Evolutionary conservation across 495 filamentous ascomycete species (phyloP).

Genomic region (Hypoxylon subgilvum): DNA sequence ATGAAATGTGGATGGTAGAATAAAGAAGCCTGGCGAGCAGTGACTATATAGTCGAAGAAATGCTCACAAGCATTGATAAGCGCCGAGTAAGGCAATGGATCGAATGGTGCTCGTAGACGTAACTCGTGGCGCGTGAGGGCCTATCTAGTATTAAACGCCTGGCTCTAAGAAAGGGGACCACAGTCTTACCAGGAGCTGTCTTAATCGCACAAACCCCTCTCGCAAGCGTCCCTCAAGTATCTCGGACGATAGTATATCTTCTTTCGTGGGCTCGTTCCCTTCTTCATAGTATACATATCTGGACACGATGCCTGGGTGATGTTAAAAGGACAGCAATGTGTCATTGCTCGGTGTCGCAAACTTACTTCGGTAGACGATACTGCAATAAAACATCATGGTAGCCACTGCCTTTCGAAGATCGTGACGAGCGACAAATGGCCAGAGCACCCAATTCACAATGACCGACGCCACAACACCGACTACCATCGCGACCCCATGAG

Average conservation of each 20-base stretch:
- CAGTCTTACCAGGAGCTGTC: slow-evolving; percentile 56
- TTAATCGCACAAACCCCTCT: slow-evolving; percentile 64
- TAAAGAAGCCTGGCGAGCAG: slow-evolving; percentile 62
- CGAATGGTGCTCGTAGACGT: slow-evolving; percentile 62
- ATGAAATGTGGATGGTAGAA: slow-evolving; percentile 60
- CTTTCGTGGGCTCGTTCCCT: slow-evolving; percentile 53
- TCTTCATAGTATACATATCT: slow-evolving; percentile 64
- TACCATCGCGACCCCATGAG: slow-evolving; percentile 55
- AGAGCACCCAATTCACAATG: slow-evolving; percentile 63
- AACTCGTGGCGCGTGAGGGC: slow-evolving; percentile 63
- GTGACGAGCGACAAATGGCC: slow-evolving; percentile 66
- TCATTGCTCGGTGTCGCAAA: background rate
- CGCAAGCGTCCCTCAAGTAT: slow-evolving; percentile 63
- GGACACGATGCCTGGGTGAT: slow-evolving; percentile 53
- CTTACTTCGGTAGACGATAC: slow-evolving; percentile 57
- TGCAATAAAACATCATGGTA: slow-evolving; percentile 60
- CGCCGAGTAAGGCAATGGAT: slow-evolving; percentile 61
- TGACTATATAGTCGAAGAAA: slow-evolving; percentile 64
- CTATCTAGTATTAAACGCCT: slow-evolving; percentile 23
- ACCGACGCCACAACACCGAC: slow-evolving; percentile 59
- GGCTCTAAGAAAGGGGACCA: background rate
- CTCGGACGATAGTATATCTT: slow-evolving; percentile 60
- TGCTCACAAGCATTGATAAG: slow-evolving; percentile 60
- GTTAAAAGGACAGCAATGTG: background rate
- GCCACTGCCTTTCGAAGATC: slow-evolving; percentile 62